Evolutionary conservation across 73 alveolate genomes (phyloP).

Genomic region (Paramecium caudatum): DNA sequence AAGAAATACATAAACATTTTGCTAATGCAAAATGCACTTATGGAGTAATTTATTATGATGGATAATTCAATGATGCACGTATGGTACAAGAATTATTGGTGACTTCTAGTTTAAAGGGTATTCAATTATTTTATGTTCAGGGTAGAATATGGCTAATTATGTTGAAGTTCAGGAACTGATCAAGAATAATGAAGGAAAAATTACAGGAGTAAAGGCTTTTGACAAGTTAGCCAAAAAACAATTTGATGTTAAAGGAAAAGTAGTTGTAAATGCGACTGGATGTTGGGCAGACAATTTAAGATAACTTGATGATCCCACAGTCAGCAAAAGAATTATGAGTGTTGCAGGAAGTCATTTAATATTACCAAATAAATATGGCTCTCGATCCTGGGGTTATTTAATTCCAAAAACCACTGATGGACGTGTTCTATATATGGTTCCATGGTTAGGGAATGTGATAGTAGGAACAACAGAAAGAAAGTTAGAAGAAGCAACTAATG

Average conservation of each 20-base stretch:
- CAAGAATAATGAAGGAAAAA: conserved; percentile 79
- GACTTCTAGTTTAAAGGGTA: conserved; percentile 80
- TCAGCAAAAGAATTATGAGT: conserved; percentile 75
- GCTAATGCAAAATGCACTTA: conserved; percentile 70
- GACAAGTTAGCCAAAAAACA: conserved; percentile 82
- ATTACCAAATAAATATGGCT: conserved; percentile 75
- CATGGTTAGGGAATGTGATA: conserved; percentile 85
- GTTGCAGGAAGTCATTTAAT: conserved; percentile 93
- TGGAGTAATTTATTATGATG: conserved; percentile 86
- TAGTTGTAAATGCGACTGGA: conserved; percentile 92
- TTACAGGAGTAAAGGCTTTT: conserved; percentile 80
- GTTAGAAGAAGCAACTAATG: conserved; percentile 59
- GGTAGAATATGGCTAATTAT: conserved; percentile 85
- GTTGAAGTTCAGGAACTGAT: conserved; percentile 74
- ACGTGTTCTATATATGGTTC: conserved; percentile 85
- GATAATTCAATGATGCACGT: conserved; percentile 87
- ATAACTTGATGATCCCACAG: conserved; percentile 82
- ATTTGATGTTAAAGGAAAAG: conserved; percentile 83
- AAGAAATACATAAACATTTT: conserved; percentile 64
- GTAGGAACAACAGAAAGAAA: conserved; percentile 93
- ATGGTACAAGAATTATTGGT: conserved; percentile 79
- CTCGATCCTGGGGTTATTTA: conserved; percentile 79
- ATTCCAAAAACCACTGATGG: conserved; percentile 93
- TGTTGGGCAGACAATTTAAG: conserved; percentile 88
- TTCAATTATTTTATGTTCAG: conserved; percentile 76